Base-by-base conservation (phyloP, 495 filamentous ascomycete genomes). In the Hypoxylon lienhwacheense region DNA sequence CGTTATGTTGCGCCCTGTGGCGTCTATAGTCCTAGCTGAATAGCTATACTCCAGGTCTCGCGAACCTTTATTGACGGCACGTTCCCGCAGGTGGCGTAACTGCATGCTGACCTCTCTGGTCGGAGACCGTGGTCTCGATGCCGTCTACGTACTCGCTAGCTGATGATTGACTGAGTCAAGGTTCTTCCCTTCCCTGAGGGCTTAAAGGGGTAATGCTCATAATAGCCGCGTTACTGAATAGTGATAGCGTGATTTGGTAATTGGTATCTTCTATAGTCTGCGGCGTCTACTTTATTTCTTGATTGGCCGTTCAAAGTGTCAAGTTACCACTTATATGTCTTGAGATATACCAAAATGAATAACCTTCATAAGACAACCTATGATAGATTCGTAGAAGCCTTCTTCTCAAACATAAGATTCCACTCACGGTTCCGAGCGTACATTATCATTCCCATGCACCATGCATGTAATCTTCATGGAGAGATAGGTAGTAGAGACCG, bases 21-120 rank as follows among this genome's bases (percentile, higher is more conserved):
- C 52, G 52, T 20, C 7, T 31, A 35, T 20, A 8, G 43, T 35
- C 20, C 39, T 14, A 49, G 53, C 53, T 56, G 53, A 55, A 49
- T 43, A 32, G n/a, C n/a, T n/a, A n/a, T n/a, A 22, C n/a, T 55
- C 52, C 22, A 47, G 35, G 22, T 45, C 53, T 19, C 29, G 21
- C 34, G 17, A 20, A n/a, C 6, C 19, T 7, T 22, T 12, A 42
- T 32, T 33, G 21, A 25, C 36, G 44, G 44, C 20, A 36, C 29
- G 29, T 6, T 55, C 29, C 52, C 43, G 42, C 42, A 55, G 26
- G 21, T 29, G 43, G 43, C 43, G 14, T 10, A 19, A 24, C 17
- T 29, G 36, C 28, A 26, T 33, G 11, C 4, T 31, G 12, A 7
- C 28, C 7, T 31, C 28, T 31, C 28, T 31, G 7, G 28, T 8